Percentiles rank a stretch among this genome's conserved stretches.
phyloP scores from a whole-genome alignment of 2,329 filamentous ascomycete species.

The Epichloe sibirici region DNA sequence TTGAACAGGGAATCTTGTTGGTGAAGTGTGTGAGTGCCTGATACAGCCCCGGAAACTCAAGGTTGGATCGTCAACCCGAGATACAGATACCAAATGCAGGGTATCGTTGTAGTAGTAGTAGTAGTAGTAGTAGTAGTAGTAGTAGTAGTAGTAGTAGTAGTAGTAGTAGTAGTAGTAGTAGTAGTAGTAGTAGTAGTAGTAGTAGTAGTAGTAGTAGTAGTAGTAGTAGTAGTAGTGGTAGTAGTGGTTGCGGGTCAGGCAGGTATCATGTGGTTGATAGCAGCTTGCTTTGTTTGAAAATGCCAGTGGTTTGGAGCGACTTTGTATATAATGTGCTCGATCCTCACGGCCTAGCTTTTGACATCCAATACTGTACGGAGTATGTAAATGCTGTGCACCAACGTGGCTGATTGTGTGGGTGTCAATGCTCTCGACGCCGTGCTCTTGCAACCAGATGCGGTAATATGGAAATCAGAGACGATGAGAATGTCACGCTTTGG shows the following conservation, averaged over 20 bases:
- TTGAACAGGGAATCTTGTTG: background rate
- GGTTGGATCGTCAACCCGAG: background rate
- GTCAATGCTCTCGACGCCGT: conserved; percentile 1
- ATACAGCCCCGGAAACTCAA: background rate
- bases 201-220: background rate
- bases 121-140: too few species aligned
- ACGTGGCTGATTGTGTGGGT: conserved; percentile 1
- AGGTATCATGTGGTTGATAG: background rate
- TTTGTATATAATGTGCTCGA: background rate
- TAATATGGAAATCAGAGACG: background rate
- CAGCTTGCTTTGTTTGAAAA: background rate
- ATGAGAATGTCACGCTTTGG: background rate
- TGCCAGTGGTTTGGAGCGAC: background rate
- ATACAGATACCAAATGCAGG: background rate
- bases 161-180: background rate
- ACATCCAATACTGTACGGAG: background rate
- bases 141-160: background rate
- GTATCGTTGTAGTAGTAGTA: background rate
- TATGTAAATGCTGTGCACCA: background rate
- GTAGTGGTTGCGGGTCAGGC: background rate
- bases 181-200: background rate
- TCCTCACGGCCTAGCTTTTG: background rate
- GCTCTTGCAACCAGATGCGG: background rate
- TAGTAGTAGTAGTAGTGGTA: background rate
- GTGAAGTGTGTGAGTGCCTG: background rate